A percentile compares a stretch with the other conserved stretches of the same genome.
These are phyloP conservation scores for Sporothrix pseudoabietina DNA, from an alignment of 2,329 filamentous ascomycete genomes.

Conservation along the genomic window DNA sequence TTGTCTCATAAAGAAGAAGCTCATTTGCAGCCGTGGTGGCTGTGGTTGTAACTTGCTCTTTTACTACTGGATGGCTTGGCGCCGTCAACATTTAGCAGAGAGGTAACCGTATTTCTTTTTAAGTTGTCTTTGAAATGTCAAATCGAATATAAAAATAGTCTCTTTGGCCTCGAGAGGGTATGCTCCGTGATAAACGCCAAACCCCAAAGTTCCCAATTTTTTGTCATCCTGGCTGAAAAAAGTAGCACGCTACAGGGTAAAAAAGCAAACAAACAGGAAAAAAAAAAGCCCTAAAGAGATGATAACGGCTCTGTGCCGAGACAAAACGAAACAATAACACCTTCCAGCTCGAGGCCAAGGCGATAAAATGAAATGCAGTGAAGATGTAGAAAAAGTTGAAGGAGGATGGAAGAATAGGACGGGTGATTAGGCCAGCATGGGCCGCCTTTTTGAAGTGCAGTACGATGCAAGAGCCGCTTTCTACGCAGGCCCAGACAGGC, in stretches of 20 bases:
- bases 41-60: background rate
- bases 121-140: background rate
- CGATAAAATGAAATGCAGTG: background rate
- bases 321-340: background rate
- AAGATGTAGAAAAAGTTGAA: background rate
- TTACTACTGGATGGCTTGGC: background rate
- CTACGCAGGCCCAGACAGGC: constrained; percentile 31
- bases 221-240: background rate
- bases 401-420: background rate
- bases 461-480: background rate
- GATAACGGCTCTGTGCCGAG: background rate
- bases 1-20: background rate
- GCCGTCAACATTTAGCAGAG: background rate
- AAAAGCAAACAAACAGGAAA: background rate
- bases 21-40: background rate
- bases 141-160: constrained; percentile 1
- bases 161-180: constrained; percentile 8
- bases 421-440: no score
- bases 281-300: background rate
- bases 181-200: constrained; percentile 14
- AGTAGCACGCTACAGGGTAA: background rate
- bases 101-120: background rate
- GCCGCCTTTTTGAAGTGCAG: background rate
- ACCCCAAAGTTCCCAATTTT: background rate
- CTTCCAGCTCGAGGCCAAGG: background rate